Evolutionary conservation across 1,284 basidiomycete genomes (phyloP).

Genomic region (Inonotus obliquus): DNA sequence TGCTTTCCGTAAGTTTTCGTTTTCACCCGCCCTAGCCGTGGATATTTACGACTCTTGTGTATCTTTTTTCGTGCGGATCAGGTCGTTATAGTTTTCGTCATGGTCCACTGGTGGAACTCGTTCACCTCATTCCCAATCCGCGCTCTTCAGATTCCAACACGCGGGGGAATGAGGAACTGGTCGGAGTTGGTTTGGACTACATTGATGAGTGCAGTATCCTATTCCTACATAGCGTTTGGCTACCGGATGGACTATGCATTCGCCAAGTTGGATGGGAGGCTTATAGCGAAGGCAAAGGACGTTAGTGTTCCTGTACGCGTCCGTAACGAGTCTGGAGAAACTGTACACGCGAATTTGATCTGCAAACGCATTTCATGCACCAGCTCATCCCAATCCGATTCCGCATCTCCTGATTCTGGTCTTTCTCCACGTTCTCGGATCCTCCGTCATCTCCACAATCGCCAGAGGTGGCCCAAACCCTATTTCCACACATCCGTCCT

Average conservation of each 20-base stretch:
- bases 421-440: background rate
- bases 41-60: too few relatives aligned
- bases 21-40: too few relatives aligned
- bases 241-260: conserved; percentile 10
- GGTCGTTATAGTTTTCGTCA: too few relatives aligned
- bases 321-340: background rate
- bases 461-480: background rate
- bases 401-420: background rate
- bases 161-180: background rate
- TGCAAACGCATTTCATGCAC: background rate
- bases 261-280: background rate
- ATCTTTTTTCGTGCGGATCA: too few relatives aligned
- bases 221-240: conserved; percentile 1
- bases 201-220: background rate
- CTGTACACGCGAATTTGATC: too few relatives aligned
- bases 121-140: background rate
- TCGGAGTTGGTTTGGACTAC: background rate
- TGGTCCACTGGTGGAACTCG: background rate
- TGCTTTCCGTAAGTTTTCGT: too few relatives aligned
- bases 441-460: background rate
- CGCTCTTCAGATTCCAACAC: background rate
- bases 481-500: conserved; percentile 3
- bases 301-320: background rate
- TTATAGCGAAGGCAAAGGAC: background rate
- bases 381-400: background rate